Percentiles rank a stretch among this genome's conserved stretches.
phyloP scores from a whole-genome alignment of 2,329 filamentous ascomycete species.

The Paraphaeosphaeria sporulosa region DNA sequence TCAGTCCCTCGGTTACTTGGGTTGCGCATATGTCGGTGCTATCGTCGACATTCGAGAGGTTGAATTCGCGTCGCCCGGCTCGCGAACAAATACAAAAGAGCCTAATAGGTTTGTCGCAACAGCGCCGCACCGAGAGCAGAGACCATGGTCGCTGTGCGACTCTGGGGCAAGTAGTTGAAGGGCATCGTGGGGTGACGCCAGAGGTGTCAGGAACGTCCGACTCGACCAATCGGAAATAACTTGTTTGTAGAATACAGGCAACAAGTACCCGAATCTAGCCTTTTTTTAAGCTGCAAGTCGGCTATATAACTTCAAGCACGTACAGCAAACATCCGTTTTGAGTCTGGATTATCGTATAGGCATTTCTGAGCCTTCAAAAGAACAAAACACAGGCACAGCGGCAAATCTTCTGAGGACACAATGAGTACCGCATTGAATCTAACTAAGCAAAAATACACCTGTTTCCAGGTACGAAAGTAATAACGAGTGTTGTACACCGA shows the following conservation, averaged over 20 bases:
- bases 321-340: neutral
- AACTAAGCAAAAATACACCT: neutral
- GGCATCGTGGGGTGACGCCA: neutral
- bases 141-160: neutral
- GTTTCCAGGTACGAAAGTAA: neutral
- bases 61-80: neutral
- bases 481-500: neutral
- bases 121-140: neutral
- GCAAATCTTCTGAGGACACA: neutral
- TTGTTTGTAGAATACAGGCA: constrained; percentile 10
- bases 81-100: neutral
- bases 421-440: neutral
- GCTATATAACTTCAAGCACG: neutral
- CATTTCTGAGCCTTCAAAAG: too few relatives aligned
- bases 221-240: constrained; percentile 19
- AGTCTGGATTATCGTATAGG: too few relatives aligned
- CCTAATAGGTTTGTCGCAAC: neutral
- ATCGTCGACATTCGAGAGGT: neutral
- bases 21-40: neutral
- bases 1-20: constrained; percentile 30
- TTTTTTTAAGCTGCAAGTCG: neutral
- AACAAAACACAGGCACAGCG: neutral
- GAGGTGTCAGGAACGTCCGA: constrained; percentile 11
- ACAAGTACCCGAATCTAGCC: neutral
- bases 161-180: constrained; percentile 3